These are phyloP conservation scores for Mortierella sp. DNA, from an alignment of 371 early-diverging fungal genomes.

Conservation along the genomic window DNA sequence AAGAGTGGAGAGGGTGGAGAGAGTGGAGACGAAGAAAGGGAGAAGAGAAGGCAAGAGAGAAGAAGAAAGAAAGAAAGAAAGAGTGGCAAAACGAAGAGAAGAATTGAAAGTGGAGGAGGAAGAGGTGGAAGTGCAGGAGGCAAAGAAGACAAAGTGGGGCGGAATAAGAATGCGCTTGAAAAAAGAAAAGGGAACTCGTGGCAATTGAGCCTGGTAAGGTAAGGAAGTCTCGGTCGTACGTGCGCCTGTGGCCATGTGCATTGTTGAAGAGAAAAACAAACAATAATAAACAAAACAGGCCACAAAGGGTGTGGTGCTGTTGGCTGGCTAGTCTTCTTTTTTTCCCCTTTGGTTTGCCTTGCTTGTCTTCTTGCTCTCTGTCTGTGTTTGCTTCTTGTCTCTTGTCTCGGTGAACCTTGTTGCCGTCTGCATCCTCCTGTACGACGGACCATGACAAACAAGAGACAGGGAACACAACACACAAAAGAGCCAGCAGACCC, in stretches of 20 bases:
- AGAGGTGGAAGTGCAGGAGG: not conserved
- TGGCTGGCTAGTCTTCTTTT: not conserved
- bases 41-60: not conserved
- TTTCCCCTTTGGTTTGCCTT: not conserved
- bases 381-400: not conserved
- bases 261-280: not conserved
- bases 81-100: not conserved
- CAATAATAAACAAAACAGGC: not conserved
- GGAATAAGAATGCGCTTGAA: not conserved
- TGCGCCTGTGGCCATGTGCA: constrained; percentile 10
- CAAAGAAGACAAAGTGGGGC: not conserved
- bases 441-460: constrained; percentile 4
- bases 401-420: not conserved
- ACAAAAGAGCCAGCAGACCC: not conserved
- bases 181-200: constrained; percentile 4
- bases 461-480: constrained; percentile 5
- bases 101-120: not conserved
- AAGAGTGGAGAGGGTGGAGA: not conserved
- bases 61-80: not conserved
- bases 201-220: constrained; percentile 2
- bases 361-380: not conserved
- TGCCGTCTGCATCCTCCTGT: not conserved
- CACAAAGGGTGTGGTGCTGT: not conserved
- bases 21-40: not conserved
- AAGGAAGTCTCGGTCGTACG: constrained; percentile 5